Percentiles rank a stretch among this genome's conserved stretches.
Evolutionary conservation across 2,329 filamentous ascomycete species (phyloP).

Genomic region (Herpotrichia juniperi): DNA sequence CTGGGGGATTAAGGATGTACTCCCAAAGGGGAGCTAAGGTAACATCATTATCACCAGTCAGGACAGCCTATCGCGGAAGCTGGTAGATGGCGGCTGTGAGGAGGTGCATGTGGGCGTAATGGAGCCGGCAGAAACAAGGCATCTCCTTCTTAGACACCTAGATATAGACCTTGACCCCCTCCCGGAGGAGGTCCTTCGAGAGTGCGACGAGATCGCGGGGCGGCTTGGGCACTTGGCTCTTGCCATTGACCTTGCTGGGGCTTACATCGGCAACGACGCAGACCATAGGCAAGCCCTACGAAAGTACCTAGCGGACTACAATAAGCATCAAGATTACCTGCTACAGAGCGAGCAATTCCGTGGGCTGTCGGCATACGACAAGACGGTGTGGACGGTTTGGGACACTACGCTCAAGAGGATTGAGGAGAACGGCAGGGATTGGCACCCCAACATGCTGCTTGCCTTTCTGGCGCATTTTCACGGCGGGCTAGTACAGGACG

Average conservation of each 20-base stretch:
- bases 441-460: slow-evolving; percentile 9
- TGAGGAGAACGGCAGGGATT: neutral
- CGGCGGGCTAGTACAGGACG: slow-evolving; percentile 8
- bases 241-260: slow-evolving; percentile 11
- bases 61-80: slow-evolving; percentile 10
- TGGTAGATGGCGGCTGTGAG: slow-evolving; percentile 11
- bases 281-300: slow-evolving; percentile 6
- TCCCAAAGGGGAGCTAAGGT: slow-evolving; percentile 10
- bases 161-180: neutral
- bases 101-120: slow-evolving; percentile 9
- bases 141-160: slow-evolving; percentile 13
- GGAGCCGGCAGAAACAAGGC: slow-evolving; percentile 8
- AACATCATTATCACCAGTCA: slow-evolving; percentile 16
- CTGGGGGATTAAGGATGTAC: slow-evolving; percentile 9
- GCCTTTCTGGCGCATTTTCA: slow-evolving; percentile 12
- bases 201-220: slow-evolving; percentile 9
- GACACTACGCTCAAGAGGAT: slow-evolving; percentile 15
- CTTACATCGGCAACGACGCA: slow-evolving; percentile 11
- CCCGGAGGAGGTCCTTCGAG: slow-evolving; percentile 5
- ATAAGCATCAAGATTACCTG: slow-evolving; percentile 13
- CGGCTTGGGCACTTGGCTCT: slow-evolving; percentile 11
- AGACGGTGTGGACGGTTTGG: slow-evolving; percentile 17
- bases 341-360: slow-evolving; percentile 10
- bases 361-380: slow-evolving; percentile 10
- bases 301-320: slow-evolving; percentile 10